Base-by-base conservation (phyloP, 192 early-diverging fungal species). In the Mortierella claussenii region DNA sequence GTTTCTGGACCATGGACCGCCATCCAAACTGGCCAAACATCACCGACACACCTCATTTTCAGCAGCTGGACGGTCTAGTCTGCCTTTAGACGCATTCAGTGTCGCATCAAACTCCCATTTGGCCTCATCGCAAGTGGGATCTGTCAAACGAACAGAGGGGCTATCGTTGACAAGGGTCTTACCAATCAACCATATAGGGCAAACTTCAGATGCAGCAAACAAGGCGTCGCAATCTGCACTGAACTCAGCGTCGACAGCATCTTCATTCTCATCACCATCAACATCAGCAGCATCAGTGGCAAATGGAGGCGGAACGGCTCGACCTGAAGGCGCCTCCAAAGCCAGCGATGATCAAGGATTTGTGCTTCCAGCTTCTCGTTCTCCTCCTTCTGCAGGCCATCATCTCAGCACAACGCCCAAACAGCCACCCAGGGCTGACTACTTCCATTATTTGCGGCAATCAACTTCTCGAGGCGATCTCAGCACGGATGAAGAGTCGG, bases 141-240 rank as follows among this genome's bases (percentile, higher is more conserved):
- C 47, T 24, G 27, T 8, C 23, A 49, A 49, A 24, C 47, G 2
- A 49, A 37, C 0, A 32, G 15, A 21, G 4, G n/a, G 36, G 2
- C 37, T 64, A 2, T 20, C 54, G 2, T 30, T 64, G n/a, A 64
- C 49, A 44, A 52, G 61, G 23, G 61, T 64, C 1, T 34, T 64
- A 6, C 36, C 61, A 30, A 31, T 28, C 5, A 64, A 64, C 28
- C 37, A 51, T 15, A 42, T 27, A 0, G 6, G 21, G 13, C 44
- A 31, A 1, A 31, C 23, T 26, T 4, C 12, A 3, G 21, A 4
- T 4, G 27, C 5, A 17, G 21, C 23, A 8, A 49, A 26, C 23
- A 49, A 26, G 12, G 4, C 21, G 3, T 8, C 23, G 7, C 3
- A 23, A 12, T 32, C 52, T 5, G 13, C 52, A 4, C 30, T 9